These are phyloP conservation scores for Meyerozyma elateridarum DNA, from an alignment of 1,139 yeast genomes.

Conservation along the genomic window DNA sequence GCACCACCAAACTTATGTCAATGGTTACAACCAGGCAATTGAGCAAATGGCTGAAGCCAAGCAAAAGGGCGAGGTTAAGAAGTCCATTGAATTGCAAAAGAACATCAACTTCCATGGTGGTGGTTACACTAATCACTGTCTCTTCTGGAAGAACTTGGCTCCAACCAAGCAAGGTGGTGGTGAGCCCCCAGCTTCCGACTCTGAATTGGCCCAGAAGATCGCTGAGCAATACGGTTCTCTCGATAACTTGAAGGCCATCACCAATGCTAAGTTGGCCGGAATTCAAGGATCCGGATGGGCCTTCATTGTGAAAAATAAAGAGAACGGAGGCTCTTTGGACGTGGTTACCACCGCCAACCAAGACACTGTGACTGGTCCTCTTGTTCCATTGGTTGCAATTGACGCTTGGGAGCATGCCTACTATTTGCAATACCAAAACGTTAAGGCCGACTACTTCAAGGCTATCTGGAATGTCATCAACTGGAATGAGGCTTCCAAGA, in stretches of 20 bases:
- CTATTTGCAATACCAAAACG: slow-evolving; percentile 46
- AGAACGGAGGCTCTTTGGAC: slow-evolving; percentile 36
- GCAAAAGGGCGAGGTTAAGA: slow-evolving; percentile 33
- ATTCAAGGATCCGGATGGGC: slow-evolving; percentile 52
- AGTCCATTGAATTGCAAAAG: slow-evolving; percentile 33
- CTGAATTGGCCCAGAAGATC: slow-evolving; percentile 33
- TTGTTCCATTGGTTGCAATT: slow-evolving; percentile 41
- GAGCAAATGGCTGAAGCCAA: slow-evolving; percentile 33
- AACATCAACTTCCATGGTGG: slow-evolving; percentile 43
- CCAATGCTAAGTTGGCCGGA: slow-evolving; percentile 39
- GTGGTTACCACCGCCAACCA: slow-evolving; percentile 42
- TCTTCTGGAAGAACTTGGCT: slow-evolving; percentile 44
- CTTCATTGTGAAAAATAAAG: slow-evolving; percentile 39
- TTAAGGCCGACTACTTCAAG: slow-evolving; percentile 43
- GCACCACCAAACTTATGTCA: slow-evolving; percentile 42
- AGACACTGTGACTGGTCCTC: slow-evolving; percentile 41
- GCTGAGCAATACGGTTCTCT: slow-evolving; percentile 37
- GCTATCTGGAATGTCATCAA: slow-evolving; percentile 47
- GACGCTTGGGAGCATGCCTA: slow-evolving; percentile 53
- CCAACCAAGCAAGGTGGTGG: slow-evolving; percentile 39
- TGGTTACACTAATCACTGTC: slow-evolving; percentile 41
- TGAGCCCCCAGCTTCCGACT: slow-evolving; percentile 29
- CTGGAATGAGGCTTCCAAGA: slow-evolving; percentile 45
- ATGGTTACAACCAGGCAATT: slow-evolving; percentile 37
- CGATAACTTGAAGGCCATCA: slow-evolving; percentile 32